Conservation (phyloP, 2,329 filamentous ascomycete genomes). For the Aspergillus intermedius region DNA sequence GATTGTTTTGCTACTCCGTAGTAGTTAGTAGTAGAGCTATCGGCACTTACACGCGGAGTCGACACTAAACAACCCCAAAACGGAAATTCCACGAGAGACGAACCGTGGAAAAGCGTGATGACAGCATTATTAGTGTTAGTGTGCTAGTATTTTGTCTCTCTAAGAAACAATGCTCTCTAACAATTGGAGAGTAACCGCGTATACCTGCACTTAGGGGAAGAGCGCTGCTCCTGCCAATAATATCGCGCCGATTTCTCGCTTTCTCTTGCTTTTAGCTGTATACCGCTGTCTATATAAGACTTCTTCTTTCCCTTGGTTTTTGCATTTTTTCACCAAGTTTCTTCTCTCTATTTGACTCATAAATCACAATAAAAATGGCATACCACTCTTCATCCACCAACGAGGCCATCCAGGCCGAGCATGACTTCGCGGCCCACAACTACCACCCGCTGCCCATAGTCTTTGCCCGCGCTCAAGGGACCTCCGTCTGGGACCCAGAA, state of each 20-base stretch:
- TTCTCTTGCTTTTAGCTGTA: not conserved
- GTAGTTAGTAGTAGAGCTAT: constrained; percentile 11
- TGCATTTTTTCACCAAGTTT: constrained; percentile 6
- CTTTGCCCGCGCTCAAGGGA: constrained; percentile 77
- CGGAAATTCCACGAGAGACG: too few species aligned
- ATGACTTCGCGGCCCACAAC: constrained; percentile 89
- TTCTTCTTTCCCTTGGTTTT: constrained; percentile 4
- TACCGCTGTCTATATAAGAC: not conserved
- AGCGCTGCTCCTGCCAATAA: constrained; percentile 4
- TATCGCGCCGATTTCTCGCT: not conserved
- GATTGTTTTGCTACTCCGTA: constrained; percentile 19
- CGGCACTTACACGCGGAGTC: too few species aligned
- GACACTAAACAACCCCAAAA: too few species aligned
- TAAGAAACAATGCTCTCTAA: too few species aligned
- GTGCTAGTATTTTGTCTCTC: too few species aligned
- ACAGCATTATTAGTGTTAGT: too few species aligned
- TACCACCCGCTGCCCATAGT: constrained; percentile 96
- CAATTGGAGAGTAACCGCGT: not conserved
- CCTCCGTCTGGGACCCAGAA: constrained; percentile 94
- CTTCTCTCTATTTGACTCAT: not conserved
- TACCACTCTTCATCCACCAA: constrained; percentile 74
- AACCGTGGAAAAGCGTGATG: too few species aligned
- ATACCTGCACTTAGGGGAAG: constrained; percentile 19
- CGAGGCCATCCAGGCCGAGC: constrained; percentile 72
- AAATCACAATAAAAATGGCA: constrained; percentile 29